Base-by-base conservation (phyloP, 2,329 filamentous ascomycete species). In the Talaromyces marneffei region DNA sequence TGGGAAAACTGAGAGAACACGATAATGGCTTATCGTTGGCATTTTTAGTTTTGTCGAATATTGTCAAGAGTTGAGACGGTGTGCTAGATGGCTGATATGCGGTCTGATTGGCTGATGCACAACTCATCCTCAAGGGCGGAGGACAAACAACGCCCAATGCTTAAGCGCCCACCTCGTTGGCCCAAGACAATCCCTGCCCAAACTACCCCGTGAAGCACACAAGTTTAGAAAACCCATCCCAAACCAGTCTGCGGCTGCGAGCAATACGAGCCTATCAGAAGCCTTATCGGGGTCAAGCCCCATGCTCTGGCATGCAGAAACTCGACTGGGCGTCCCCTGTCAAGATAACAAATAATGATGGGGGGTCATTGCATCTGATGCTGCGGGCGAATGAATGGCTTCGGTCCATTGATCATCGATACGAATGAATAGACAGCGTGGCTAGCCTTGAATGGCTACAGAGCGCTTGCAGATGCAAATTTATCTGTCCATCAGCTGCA, bases 341-440 rank as follows among this genome's bases (percentile, higher is more conserved):
- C 40, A 23, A 55, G 39, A 55, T 59, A 39, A 31, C 52, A n/a
- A n/a, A n/a, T n/a, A n/a, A n/a, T n/a, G n/a, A n/a, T n/a, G 53
- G 57, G 48, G 39, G 40, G 40, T 50, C 40, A 25, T 37, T 37
- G 20, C 35, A 29, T 39, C 44, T 39, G 18, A 18, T 25, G 52
- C 53, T 60, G 27, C 52, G 35, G 27, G 35, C 61, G 52, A 63
- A 63, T 63, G 46, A 60, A 29, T 20, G 35, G 27, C 61, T 9
- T 33, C n/a, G 14, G 18, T 44, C 39, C 23, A 39, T 20, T 44
- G 14, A 23, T 46, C 53, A 58, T 50, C 44, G 37, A 55, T 37
- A 40, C 39, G n/a, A 29, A 33, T 50, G n/a, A 3, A 7, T 35
- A 31, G 40, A 12, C 52, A 52, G 35, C 59, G 27, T 62, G 56